Evolutionary conservation across 371 early-diverging fungal genomes (phyloP), one percentile per base, ranked within the genome.

Genomic region (Haplosporangium sp.): DNA sequence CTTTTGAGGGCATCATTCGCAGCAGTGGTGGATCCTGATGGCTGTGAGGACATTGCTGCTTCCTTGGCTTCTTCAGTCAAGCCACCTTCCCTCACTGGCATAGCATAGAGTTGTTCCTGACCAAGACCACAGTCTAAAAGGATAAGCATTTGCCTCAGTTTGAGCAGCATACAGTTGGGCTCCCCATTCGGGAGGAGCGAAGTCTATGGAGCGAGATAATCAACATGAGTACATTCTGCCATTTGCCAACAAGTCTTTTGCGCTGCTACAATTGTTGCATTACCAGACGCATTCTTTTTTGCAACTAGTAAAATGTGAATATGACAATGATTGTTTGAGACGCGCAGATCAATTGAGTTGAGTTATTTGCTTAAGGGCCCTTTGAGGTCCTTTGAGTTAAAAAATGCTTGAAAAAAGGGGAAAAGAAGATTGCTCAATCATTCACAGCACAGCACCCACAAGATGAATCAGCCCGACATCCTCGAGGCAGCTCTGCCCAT

Each of bases 71-170:
- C 72, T n/a, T 77, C 77, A 3, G 59, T 60, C 17, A 78, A 62
- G 8, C 78, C 78, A 10, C 82, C 82, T 40, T 72, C 69, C 7
- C 82, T 60, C 11, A 81, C 82, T 34, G 82, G 82, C 82, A 75
- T 71, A 9, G 75, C 63, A 44, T 81, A 75, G 42, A 81, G 62
- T 20, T 81, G 82, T 45, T 75, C 72, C 39, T 71, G 72, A 6
- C 82, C 82, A 1, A 81, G 82, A 10, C 82, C 82, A 55, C 82
- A 81, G 69, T 81, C 82, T 15, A 81, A 76, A 42, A 81, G 72
- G 69, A 81, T 65, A 38, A 81, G 70, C 82, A 81, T 81, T 37
- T 81, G 82, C 34, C 82, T 67, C 19, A 81, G 63, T 52, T 81
- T 81, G 48, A 81, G 64, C 63, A 75, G 66, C 72, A 81, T 50